Evolutionary conservation across 371 early-diverging fungal species (phyloP).

Genomic region (Fennellomyces sp.): DNA sequence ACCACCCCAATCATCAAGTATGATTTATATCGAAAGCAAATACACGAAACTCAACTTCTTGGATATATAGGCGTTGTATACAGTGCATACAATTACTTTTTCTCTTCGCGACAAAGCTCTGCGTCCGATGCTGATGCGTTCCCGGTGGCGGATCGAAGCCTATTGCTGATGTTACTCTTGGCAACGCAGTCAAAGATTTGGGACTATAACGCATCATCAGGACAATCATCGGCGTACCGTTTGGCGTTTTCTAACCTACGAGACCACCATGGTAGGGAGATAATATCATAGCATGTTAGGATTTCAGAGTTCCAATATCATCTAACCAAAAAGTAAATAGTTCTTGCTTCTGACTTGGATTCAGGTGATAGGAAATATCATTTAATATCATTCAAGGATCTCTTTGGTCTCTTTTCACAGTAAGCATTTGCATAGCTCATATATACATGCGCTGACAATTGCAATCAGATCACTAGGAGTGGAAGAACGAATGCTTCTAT

Average conservation of each 20-base stretch:
- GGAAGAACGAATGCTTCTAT: slow-evolving; percentile 69
- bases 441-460: not conserved
- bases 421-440: slow-evolving; percentile 20
- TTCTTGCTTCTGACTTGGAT: slow-evolving; percentile 10
- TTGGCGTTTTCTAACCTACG: slow-evolving; percentile 54
- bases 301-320: not conserved
- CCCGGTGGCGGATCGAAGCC: slow-evolving; percentile 67
- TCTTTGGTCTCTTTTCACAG: slow-evolving; percentile 68
- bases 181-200: slow-evolving; percentile 27
- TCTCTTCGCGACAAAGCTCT: slow-evolving; percentile 48
- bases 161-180: slow-evolving; percentile 59
- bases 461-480: slow-evolving; percentile 52
- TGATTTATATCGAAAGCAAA: slow-evolving; percentile 3
- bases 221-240: slow-evolving; percentile 43
- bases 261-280: slow-evolving; percentile 60
- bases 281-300: not conserved
- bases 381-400: slow-evolving; percentile 61
- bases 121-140: slow-evolving; percentile 49
- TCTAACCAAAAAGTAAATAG: not conserved
- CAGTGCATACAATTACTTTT: slow-evolving; percentile 74
- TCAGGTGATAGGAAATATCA: slow-evolving; percentile 41
- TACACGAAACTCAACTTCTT: not conserved
- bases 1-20: slow-evolving; percentile 61
- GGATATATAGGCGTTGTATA: slow-evolving; percentile 56
- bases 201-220: slow-evolving; percentile 12